phyloP scores from a whole-genome alignment of 805 yeast species.

The Kodamaea sagamina region DNA sequence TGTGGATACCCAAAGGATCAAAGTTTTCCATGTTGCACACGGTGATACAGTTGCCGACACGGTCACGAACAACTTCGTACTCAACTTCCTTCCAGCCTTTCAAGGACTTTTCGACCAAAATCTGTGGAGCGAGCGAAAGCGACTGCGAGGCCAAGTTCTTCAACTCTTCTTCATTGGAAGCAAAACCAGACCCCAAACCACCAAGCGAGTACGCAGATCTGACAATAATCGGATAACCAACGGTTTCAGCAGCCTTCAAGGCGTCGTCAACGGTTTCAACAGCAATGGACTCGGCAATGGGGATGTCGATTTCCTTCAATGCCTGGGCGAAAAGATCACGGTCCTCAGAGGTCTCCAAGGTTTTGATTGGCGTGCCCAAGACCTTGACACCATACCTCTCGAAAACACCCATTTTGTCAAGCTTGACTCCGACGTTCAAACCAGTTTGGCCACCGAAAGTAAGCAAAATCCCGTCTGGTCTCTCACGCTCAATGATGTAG shows the following conservation, averaged over 20 bases:
- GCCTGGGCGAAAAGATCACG: conserved; percentile 96
- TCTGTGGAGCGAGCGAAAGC: conserved; percentile 88
- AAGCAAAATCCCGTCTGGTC: conserved; percentile 92
- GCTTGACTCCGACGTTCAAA: conserved; percentile 90
- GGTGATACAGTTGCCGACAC: conserved; percentile 95
- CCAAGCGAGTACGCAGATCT: conserved; percentile 97
- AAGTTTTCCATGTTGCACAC: conserved; percentile 99
- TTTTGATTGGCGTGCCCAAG: conserved; percentile 94
- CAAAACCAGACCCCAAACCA: conserved; percentile 97
- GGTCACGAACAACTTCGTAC: conserved; percentile 96
- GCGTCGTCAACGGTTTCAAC: conserved; percentile 94
- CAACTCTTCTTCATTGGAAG: conserved; percentile 78
- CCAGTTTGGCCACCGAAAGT: conserved; percentile 99
- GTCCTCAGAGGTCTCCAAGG: conserved; percentile 95
- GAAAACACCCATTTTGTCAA: conserved; percentile 93
- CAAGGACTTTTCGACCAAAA: conserved; percentile 91
- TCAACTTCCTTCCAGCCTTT: conserved; percentile 99
- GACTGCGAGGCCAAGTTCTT: conserved; percentile 88
- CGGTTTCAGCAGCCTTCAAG: conserved; percentile 77
- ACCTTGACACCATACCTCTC: conserved; percentile 91
- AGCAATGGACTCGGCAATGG: conserved; percentile 96
- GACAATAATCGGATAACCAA: conserved; percentile 95
- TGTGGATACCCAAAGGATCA: conserved; percentile 97
- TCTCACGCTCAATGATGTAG: conserved; percentile 92
- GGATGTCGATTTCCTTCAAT: conserved; percentile 89